phyloP scores from a whole-genome alignment of 2,329 filamentous ascomycete genomes.

The Truncatella angustata region DNA sequence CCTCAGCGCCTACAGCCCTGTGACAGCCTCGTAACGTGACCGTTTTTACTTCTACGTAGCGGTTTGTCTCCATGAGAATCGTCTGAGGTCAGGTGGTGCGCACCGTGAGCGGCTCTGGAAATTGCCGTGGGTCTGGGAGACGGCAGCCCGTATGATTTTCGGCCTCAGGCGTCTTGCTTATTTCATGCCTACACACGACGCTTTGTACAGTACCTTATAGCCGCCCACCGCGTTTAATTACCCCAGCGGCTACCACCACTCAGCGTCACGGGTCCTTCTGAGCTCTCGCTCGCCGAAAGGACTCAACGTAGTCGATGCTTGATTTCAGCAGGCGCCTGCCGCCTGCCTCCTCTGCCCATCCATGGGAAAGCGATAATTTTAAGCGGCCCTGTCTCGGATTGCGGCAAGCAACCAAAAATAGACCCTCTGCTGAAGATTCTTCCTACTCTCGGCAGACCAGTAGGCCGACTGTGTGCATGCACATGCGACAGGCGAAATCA shows the following conservation, averaged over 20 bases:
- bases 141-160: constrained; percentile 18
- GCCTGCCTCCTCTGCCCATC: constrained; percentile 10
- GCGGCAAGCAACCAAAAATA: neutral
- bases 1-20: constrained; percentile 5
- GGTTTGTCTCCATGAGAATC: constrained; percentile 7
- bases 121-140: constrained; percentile 7
- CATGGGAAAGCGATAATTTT: neutral
- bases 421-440: neutral
- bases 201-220: neutral
- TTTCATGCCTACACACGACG: constrained; percentile 8
- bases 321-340: constrained; percentile 19
- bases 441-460: neutral
- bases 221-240: neutral
- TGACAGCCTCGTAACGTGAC: constrained; percentile 3
- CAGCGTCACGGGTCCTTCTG: too few relatives aligned
- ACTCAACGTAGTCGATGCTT: constrained; percentile 8
- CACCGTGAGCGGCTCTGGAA: constrained; percentile 15
- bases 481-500: constrained; percentile 1
- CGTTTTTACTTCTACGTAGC: neutral
- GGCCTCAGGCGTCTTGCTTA: constrained; percentile 15
- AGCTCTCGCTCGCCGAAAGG: neutral
- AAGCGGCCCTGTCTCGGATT: neutral
- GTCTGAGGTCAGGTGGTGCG: neutral
- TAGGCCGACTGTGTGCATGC: constrained; percentile 5
- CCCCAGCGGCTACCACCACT: neutral